Evolutionary conservation across 345 rosid species (phyloP).

Genomic region (Sonneratia caseolaris): DNA sequence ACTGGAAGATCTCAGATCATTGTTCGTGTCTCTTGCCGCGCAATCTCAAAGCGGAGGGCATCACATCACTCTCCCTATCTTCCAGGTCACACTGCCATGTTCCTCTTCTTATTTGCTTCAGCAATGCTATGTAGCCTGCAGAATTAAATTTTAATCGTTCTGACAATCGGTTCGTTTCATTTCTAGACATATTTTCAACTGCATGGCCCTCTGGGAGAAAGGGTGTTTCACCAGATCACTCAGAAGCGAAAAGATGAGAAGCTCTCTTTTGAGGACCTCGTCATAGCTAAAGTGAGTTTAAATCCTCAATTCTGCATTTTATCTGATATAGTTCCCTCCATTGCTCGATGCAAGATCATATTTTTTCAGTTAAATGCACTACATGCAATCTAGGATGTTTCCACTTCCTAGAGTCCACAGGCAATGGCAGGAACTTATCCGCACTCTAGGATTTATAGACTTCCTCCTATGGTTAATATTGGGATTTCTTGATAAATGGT

Average conservation of each 20-base stretch:
- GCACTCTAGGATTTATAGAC: neutral
- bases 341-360: neutral
- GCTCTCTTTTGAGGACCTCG: conserved; percentile 61
- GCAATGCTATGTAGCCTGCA: too few relatives aligned
- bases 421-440: too few relatives aligned
- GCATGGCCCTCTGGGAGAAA: conserved; percentile 49
- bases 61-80: conserved; percentile 38
- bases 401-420: too few relatives aligned
- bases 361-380: neutral
- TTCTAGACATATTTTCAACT: conserved; percentile 48
- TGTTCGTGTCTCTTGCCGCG: conserved; percentile 54
- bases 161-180: neutral
- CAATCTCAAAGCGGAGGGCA: conserved; percentile 42
- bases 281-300: conserved; percentile 63
- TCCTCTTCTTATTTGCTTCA: neutral
- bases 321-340: neutral
- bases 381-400: neutral
- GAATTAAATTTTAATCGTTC: neutral
- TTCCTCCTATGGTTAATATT: neutral
- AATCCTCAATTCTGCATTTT: neutral
- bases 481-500: neutral
- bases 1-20: conserved; percentile 53
- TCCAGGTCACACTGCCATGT: conserved; percentile 36
- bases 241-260: conserved; percentile 51
- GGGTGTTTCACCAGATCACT: conserved; percentile 56